Evolutionary conservation across 345 rosid genomes (phyloP).

Genomic region (Eucalyptus marginata): DNA sequence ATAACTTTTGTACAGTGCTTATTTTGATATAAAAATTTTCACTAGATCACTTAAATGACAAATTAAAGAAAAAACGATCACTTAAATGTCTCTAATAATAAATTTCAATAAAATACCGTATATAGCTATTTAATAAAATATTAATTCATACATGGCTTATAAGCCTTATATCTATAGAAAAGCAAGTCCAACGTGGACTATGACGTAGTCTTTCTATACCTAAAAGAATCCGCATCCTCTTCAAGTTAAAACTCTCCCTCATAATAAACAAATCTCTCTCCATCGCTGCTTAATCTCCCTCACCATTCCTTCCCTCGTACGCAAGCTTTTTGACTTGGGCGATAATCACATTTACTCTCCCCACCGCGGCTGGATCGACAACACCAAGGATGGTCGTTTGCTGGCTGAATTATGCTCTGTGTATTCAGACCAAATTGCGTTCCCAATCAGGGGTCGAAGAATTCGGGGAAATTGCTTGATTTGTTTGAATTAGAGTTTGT

Average conservation of each 20-base stretch:
- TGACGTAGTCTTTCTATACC: not conserved
- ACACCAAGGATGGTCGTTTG: not conserved
- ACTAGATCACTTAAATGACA: not conserved
- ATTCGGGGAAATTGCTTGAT: not conserved
- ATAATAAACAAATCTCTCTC: not conserved
- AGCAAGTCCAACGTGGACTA: not conserved
- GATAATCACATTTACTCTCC: not conserved
- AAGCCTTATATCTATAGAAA: no score
- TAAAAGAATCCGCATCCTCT: not conserved
- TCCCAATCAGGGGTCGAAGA: not conserved
- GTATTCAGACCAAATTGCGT: not conserved
- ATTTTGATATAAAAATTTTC: rapidly evolving
- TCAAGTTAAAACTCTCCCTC: not conserved
- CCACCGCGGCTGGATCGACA: not conserved
- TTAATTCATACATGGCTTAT: no score
- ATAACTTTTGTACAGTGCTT: no score
- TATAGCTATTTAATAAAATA: no score
- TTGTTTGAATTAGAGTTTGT: not conserved
- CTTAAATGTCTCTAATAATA: no score
- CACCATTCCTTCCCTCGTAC: not conserved
- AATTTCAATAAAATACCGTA: no score
- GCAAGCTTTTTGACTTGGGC: not conserved
- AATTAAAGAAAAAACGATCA: no score
- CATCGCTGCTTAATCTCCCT: not conserved
- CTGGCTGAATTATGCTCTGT: not conserved